These are phyloP conservation scores for Leccinum subrobustum DNA, from an alignment of 1,284 basidiomycete genomes.

Conservation along the genomic window DNA sequence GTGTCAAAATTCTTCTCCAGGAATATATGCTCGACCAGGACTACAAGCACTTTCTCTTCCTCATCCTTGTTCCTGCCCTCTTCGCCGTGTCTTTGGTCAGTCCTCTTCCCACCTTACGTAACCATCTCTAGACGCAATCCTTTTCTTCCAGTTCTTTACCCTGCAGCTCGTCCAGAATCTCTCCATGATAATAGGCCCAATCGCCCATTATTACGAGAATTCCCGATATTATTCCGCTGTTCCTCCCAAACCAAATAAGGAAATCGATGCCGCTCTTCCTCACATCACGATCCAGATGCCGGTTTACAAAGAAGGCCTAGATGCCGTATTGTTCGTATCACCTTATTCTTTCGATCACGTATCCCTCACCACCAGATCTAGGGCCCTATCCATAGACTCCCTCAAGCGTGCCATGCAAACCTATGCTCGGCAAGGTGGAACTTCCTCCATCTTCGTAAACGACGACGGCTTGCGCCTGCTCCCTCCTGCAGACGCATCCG, in stretches of 20 bases:
- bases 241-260: slow-evolving; percentile 55
- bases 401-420: slow-evolving; percentile 87
- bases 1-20: slow-evolving; percentile 55
- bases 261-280: slow-evolving; percentile 61
- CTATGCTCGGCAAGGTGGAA: slow-evolving; percentile 80
- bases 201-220: slow-evolving; percentile 75
- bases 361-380: slow-evolving; percentile 28
- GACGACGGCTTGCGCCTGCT: slow-evolving; percentile 77
- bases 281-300: slow-evolving; percentile 79
- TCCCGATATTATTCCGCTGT: slow-evolving; percentile 70
- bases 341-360: slow-evolving; percentile 3
- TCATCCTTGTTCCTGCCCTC: slow-evolving; percentile 64
- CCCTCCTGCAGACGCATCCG: slow-evolving; percentile 55
- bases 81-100: slow-evolving; percentile 72
- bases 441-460: slow-evolving; percentile 72
- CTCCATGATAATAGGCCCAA: slow-evolving; percentile 64
- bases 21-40: slow-evolving; percentile 69
- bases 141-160: slow-evolving; percentile 53
- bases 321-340: slow-evolving; percentile 60
- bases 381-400: slow-evolving; percentile 74
- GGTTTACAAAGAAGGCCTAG: slow-evolving; percentile 77
- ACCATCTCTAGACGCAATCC: background rate
- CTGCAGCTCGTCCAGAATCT: slow-evolving; percentile 61
- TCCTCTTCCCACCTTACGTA: slow-evolving; percentile 7
- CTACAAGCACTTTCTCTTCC: slow-evolving; percentile 61